phyloP scores from a whole-genome alignment of 768 basidiomycete species.

The Russula olivacea region DNA sequence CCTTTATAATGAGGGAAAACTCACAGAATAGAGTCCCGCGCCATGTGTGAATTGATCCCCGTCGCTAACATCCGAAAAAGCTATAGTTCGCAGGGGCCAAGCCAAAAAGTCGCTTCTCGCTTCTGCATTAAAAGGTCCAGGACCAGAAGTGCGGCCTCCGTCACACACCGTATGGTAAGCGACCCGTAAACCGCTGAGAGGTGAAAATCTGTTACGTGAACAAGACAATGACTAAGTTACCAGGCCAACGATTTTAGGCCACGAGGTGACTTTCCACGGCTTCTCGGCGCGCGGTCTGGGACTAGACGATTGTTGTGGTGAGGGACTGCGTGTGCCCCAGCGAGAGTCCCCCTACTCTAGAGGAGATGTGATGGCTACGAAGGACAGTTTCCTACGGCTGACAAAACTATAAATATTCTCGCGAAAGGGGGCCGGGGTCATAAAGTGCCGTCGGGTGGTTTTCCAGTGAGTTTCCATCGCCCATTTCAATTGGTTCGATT shows the following conservation, averaged over 20 bases:
- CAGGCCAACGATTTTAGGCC: slow-evolving; percentile 1
- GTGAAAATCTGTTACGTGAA: neutral
- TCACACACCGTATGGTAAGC: neutral
- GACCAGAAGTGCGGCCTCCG: neutral
- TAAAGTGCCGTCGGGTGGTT: neutral
- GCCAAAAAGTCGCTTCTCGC: neutral
- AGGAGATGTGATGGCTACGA: neutral
- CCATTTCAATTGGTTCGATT: neutral
- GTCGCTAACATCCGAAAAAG: neutral
- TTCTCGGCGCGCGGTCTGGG: neutral
- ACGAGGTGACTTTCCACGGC: too few relatives aligned
- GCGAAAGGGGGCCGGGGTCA: neutral
- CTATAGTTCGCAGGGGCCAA: neutral
- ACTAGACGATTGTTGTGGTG: neutral
- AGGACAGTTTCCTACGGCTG: neutral
- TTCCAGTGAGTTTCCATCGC: too few relatives aligned
- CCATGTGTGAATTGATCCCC: neutral
- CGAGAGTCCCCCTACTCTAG: neutral
- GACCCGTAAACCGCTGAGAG: neutral
- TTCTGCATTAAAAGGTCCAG: neutral
- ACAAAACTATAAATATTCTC: neutral
- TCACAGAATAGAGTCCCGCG: neutral
- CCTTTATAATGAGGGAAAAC: neutral
- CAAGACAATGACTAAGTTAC: neutral
- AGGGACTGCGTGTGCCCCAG: neutral